phyloP scores from a whole-genome alignment of 805 yeast genomes.

The Spathaspora passalidarum region DNA sequence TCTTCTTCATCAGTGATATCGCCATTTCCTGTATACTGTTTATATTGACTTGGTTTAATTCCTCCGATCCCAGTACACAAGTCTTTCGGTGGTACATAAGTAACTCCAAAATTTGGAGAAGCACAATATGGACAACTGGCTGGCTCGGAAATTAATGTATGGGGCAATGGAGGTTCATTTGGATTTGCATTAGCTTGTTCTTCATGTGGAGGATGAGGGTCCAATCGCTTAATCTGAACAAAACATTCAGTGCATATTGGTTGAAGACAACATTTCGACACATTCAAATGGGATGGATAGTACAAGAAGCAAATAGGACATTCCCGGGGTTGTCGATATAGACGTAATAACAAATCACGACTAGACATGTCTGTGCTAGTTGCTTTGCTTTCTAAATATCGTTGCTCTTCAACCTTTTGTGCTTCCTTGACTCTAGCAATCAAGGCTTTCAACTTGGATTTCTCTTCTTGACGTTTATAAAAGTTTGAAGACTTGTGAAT shows the following conservation, averaged over 20 bases:
- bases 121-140: slow-evolving; percentile 95
- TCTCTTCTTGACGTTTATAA: slow-evolving; percentile 48
- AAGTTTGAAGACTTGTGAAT: slow-evolving; percentile 47
- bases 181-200: slow-evolving; percentile 24
- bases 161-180: slow-evolving; percentile 45
- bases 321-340: slow-evolving; percentile 71
- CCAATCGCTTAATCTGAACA: slow-evolving; percentile 88
- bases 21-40: background rate
- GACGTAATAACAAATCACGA: slow-evolving; percentile 46
- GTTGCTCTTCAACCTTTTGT: slow-evolving; percentile 34
- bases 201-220: slow-evolving; percentile 92
- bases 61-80: slow-evolving; percentile 59
- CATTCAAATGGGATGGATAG: slow-evolving; percentile 75
- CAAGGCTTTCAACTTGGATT: slow-evolving; percentile 40
- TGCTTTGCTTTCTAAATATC: slow-evolving; percentile 26
- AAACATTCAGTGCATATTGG: slow-evolving; percentile 96
- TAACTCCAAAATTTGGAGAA: slow-evolving; percentile 77
- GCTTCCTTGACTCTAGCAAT: slow-evolving; percentile 25
- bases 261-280: slow-evolving; percentile 85
- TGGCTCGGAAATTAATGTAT: slow-evolving; percentile 75
- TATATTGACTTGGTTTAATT: slow-evolving; percentile 45
- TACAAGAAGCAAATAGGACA: slow-evolving; percentile 94
- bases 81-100: slow-evolving; percentile 61
- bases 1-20: slow-evolving; percentile 7
- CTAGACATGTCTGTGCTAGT: slow-evolving; percentile 29